Evolutionary conservation across 75 land plant species (phyloP).

Genomic region (Pinus taeda): DNA sequence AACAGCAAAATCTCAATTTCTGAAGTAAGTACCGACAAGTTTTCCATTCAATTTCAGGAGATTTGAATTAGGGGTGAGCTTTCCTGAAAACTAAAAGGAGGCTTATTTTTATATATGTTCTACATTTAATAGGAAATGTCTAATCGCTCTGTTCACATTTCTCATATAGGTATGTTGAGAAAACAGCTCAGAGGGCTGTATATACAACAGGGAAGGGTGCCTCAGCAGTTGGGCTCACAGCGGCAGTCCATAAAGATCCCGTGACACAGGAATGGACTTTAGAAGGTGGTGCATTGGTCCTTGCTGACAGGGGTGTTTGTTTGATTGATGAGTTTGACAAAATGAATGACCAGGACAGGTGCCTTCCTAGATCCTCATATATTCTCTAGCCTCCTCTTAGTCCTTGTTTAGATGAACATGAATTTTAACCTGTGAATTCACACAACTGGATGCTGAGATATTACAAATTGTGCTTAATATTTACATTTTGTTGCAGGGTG

Average conservation of each 20-base stretch:
- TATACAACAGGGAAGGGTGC: slow-evolving; percentile 99
- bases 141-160: background rate
- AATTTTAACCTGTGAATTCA: background rate
- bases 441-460: background rate
- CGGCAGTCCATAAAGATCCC: slow-evolving; percentile 98
- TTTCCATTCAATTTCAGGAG: too few relatives aligned
- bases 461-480: background rate
- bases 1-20: slow-evolving; percentile 97
- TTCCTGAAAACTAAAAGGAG: too few relatives aligned
- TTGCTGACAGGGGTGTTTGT: slow-evolving; percentile 94
- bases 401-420: background rate
- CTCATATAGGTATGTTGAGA: slow-evolving; percentile 75
- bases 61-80: too few relatives aligned
- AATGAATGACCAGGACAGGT: slow-evolving; percentile 99
- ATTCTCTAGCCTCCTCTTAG: background rate
- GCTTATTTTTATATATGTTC: too few relatives aligned
- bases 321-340: slow-evolving; percentile 99
- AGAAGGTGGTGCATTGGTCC: slow-evolving; percentile 98
- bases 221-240: slow-evolving; percentile 97
- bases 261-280: slow-evolving; percentile 97
- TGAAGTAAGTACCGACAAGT: slow-evolving; percentile 57
- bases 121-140: background rate
- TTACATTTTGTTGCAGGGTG: slow-evolving; percentile 46
- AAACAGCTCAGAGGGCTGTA: slow-evolving; percentile 98
- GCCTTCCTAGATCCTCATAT: background rate